Conservation (phyloP, 2,329 filamentous ascomycete species). For the Xenosphaeropsis pyriputrescens region DNA sequence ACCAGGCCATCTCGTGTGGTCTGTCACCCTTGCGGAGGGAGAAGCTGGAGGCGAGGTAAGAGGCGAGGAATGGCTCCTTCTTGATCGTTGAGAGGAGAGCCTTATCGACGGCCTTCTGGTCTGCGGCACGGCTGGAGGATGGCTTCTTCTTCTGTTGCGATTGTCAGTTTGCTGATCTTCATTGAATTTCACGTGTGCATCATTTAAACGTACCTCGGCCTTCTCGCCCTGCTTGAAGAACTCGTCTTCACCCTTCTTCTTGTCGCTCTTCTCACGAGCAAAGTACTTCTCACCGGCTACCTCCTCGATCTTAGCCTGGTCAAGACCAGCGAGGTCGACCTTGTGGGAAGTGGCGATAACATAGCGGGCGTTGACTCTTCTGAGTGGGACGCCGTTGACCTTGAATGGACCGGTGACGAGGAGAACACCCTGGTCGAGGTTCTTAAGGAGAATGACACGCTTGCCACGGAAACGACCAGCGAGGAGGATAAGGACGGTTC, state of each 20-base stretch:
- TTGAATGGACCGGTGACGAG: conserved; percentile 99
- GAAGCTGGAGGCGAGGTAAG: conserved; percentile 93
- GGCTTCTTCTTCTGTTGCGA: conserved; percentile 83
- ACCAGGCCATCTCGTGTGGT: conserved; percentile 99
- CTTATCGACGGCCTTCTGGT: conserved; percentile 99
- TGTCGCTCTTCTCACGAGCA: conserved; percentile 83
- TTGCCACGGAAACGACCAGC: conserved; percentile 99
- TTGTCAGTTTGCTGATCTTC: conserved; percentile 4
- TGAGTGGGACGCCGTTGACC: conserved; percentile 97
- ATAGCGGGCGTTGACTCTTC: conserved; percentile 86
- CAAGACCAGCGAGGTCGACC: conserved; percentile 73
- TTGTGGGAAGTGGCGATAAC: conserved; percentile 83
- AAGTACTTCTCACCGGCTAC: conserved; percentile 73
- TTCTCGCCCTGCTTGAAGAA: conserved; percentile 99
- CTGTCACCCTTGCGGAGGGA: conserved; percentile 98
- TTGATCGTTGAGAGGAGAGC: conserved; percentile 89
- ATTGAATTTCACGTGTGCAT: neutral
- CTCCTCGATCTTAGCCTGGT: conserved; percentile 80
- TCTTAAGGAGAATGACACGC: conserved; percentile 98
- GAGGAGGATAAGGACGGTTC: conserved; percentile 95
- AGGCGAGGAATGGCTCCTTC: conserved; percentile 89
- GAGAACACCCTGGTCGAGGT: conserved; percentile 92
- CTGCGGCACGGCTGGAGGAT: conserved; percentile 77
- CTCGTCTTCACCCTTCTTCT: conserved; percentile 94
- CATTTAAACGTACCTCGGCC: conserved; percentile 58